Conservation (phyloP, 2,329 filamentous ascomycete species). For the Plectosphaerella sp. region DNA sequence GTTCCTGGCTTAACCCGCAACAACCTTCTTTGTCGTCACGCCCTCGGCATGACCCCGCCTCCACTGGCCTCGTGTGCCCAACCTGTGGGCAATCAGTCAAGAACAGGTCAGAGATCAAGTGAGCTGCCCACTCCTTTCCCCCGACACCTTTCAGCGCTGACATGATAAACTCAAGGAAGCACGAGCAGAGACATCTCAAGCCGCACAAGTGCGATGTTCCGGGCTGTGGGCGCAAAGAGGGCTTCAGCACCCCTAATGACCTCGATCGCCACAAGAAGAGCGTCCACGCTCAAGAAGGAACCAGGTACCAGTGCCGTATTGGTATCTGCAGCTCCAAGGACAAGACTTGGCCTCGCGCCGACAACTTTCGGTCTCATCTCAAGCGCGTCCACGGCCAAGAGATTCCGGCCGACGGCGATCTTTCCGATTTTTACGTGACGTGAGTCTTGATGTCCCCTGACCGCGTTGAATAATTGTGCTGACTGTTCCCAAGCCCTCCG, state of each 20-base stretch:
- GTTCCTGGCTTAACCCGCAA: background rate
- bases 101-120: constrained; percentile 55
- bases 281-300: constrained; percentile 55
- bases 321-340: constrained; percentile 50
- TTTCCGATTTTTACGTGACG: constrained; percentile 28
- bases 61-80: constrained; percentile 25
- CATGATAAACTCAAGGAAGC: constrained; percentile 55
- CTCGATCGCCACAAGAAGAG: constrained; percentile 73
- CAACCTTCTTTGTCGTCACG: background rate
- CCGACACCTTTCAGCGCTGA: constrained; percentile 11
- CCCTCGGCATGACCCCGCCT: constrained; percentile 10
- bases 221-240: constrained; percentile 54
- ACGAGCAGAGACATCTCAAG: constrained; percentile 65
- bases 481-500: background rate
- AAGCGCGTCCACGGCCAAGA: constrained; percentile 55
- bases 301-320: constrained; percentile 56
- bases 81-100: constrained; percentile 36
- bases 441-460: constrained; percentile 12
- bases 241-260: constrained; percentile 79
- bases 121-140: constrained; percentile 14
- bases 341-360: constrained; percentile 75
- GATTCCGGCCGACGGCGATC: constrained; percentile 30
- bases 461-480: background rate
- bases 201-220: constrained; percentile 56
- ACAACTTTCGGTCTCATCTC: constrained; percentile 85